These are phyloP conservation scores for Pestalotiopsis sp. DNA, from an alignment of 2,329 filamentous ascomycete genomes.

Conservation along the genomic window DNA sequence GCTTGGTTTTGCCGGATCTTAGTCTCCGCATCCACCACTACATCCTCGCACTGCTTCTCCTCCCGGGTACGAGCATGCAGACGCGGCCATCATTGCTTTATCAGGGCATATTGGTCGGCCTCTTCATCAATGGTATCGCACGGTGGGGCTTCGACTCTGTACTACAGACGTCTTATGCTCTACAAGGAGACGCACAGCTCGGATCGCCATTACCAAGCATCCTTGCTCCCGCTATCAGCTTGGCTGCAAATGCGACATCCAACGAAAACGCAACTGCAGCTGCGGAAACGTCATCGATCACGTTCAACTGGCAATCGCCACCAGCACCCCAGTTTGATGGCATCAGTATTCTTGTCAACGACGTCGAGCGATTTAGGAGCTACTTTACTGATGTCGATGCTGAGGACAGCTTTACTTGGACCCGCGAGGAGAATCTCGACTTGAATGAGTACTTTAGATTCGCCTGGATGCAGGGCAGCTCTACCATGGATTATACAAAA, in stretches of 20 bases:
- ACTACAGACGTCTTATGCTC: slow-evolving; percentile 75
- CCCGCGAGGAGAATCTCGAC: slow-evolving; percentile 45
- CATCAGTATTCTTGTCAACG: slow-evolving; percentile 80
- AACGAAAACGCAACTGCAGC: neutral
- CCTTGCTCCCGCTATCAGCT: slow-evolving; percentile 47
- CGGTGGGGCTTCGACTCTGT: slow-evolving; percentile 93
- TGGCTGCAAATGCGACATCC: slow-evolving; percentile 34
- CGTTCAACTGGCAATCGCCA: slow-evolving; percentile 57
- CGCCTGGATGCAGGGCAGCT: slow-evolving; percentile 69
- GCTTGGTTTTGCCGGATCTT: slow-evolving; percentile 74
- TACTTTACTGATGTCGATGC: slow-evolving; percentile 64
- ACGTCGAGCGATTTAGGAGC: slow-evolving; percentile 78
- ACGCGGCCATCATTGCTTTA: slow-evolving; percentile 84
- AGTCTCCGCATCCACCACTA: slow-evolving; percentile 91
- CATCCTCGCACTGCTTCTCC: slow-evolving; percentile 81
- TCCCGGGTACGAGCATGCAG: slow-evolving; percentile 87
- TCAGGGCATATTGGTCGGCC: slow-evolving; percentile 84
- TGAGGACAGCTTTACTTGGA: slow-evolving; percentile 60
- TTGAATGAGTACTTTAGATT: slow-evolving; percentile 78
- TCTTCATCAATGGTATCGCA: slow-evolving; percentile 93
- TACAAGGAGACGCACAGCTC: slow-evolving; percentile 70
- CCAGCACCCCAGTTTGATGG: slow-evolving; percentile 66
- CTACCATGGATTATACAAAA: slow-evolving; percentile 72
- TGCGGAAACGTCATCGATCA: slow-evolving; percentile 62
- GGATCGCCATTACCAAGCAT: slow-evolving; percentile 64